A percentile compares a stretch with the other conserved stretches of the same genome.
Evolutionary conservation across 2,329 filamentous ascomycete species (phyloP).

Genomic region (Clathrospora elynae): DNA sequence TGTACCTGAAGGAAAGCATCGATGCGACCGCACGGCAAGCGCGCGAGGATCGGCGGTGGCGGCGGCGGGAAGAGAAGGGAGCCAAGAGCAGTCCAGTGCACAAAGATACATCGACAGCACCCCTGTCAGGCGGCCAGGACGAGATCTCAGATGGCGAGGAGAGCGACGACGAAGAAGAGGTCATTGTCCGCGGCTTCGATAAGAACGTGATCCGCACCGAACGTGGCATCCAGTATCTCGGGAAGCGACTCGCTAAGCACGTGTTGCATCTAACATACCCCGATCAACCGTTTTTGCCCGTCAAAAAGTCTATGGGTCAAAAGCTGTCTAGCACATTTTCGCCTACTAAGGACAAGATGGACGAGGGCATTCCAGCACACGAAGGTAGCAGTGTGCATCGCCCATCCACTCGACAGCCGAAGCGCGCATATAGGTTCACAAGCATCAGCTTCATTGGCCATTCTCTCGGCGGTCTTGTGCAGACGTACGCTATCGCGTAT

Average conservation of each 20-base stretch:
- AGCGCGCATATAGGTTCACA: slow-evolving; percentile 78
- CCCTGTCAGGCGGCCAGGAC: slow-evolving; percentile 57
- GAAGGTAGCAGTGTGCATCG: slow-evolving; percentile 66
- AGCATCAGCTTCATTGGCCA: slow-evolving; percentile 96
- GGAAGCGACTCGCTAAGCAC: slow-evolving; percentile 90
- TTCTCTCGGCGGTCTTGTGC: slow-evolving; percentile 85
- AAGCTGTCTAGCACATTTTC: slow-evolving; percentile 56
- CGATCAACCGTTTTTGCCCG: slow-evolving; percentile 83
- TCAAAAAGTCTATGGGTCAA: slow-evolving; percentile 59
- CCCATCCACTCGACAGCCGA: slow-evolving; percentile 51
- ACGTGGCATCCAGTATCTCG: slow-evolving; percentile 93
- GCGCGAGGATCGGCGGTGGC: slow-evolving; percentile 68
- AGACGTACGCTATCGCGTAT: slow-evolving; percentile 94
- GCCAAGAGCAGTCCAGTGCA: slow-evolving; percentile 6
- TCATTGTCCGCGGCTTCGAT: slow-evolving; percentile 86
- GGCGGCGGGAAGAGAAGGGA: slow-evolving; percentile 50
- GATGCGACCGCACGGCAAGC: slow-evolving; percentile 80
- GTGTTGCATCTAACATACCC: slow-evolving; percentile 89
- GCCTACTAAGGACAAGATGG: slow-evolving; percentile 48
- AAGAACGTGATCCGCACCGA: slow-evolving; percentile 92
- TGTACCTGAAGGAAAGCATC: slow-evolving; percentile 96
- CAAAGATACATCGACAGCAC: slow-evolving; percentile 50
- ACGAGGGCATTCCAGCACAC: slow-evolving; percentile 59
- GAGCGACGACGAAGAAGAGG: slow-evolving; percentile 76
- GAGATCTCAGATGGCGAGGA: slow-evolving; percentile 52